Evolutionary conservation across 768 basidiomycete species (phyloP), one percentile per base, ranked within the genome.

Genomic region (Zangia roseola): DNA sequence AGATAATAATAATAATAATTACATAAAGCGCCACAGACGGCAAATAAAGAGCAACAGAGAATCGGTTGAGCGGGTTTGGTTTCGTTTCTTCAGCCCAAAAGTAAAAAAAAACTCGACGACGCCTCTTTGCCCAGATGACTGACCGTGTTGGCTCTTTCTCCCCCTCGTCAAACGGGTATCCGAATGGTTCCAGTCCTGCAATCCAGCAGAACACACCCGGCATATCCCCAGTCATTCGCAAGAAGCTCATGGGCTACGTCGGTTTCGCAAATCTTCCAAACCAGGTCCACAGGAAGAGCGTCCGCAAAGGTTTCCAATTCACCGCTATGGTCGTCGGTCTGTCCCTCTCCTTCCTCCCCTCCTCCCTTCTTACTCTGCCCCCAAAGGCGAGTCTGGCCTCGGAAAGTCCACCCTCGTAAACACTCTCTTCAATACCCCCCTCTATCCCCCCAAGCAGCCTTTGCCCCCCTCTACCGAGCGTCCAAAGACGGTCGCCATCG

Each of bases 361-460:
- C 56, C 47, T 39, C 28, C 26, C 30, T 42, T 34, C 25, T 10
- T 41, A 24, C 56, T 55, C 47, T 41, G 61, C 24, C 6, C n/a
- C 26, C 28, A 10, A 47, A 94, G 94, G 94, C 71, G 95, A 99
- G 76, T 97, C 95, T 45, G 97, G 97, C 45, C 80, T 99, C 52
- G 97, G 97, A 47, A 99, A 99, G 77, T 99, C 97, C 4, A 99
- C 97, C 10, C 82, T 98, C 66, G 88, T 99, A 70, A 99, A 99
- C 73, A 99, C 97, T 19, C 81, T 99, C 58, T 99, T 99, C 83
- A 92, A 97, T 69, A 97, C 97, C 33, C 81, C 84, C 49, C 88
- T 99, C 50, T 97, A 97, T 71, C 86, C 91, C 30, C 82, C 86
- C 54, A 94, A 94, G 71, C 83, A 88, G 59, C 82, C 90, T 43